Evolutionary conservation across 1,284 basidiomycete genomes (phyloP).

Genomic region (Hymenochaete sp.): DNA sequence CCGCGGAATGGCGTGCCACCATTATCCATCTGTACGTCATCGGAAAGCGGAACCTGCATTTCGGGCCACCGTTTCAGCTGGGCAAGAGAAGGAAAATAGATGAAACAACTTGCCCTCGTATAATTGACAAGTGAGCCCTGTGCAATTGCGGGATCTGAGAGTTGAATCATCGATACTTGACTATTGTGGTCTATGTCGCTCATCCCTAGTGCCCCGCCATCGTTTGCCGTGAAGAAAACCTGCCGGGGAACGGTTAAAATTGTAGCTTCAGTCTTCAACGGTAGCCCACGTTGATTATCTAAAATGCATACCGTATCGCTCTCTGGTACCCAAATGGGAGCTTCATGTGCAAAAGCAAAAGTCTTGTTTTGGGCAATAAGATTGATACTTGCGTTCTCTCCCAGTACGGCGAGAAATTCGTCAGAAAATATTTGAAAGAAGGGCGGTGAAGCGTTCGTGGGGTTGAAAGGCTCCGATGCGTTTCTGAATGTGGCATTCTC

Average conservation of each 20-base stretch:
- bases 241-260: slow-evolving; percentile 36
- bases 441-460: slow-evolving; percentile 38
- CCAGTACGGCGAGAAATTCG: slow-evolving; percentile 52
- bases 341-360: slow-evolving; percentile 31
- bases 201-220: slow-evolving; percentile 28
- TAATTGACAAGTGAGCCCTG: slow-evolving; percentile 40
- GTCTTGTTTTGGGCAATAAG: slow-evolving; percentile 44
- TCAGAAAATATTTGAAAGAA: slow-evolving; percentile 65
- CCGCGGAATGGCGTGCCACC: slow-evolving; percentile 61
- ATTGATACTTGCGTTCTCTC: slow-evolving; percentile 46
- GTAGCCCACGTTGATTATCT: too few species aligned
- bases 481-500: slow-evolving; percentile 26
- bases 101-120: slow-evolving; percentile 36
- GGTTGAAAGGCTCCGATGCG: slow-evolving; percentile 29
- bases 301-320: slow-evolving; percentile 31
- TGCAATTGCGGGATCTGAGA: slow-evolving; percentile 31
- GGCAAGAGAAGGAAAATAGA: slow-evolving; percentile 9
- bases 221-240: slow-evolving; percentile 33
- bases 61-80: neutral
- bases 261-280: slow-evolving; percentile 18
- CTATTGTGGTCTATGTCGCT: slow-evolving; percentile 38
- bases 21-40: slow-evolving; percentile 59
- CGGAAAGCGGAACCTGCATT: slow-evolving; percentile 27
- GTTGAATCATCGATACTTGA: slow-evolving; percentile 29
- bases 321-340: slow-evolving; percentile 28